These are phyloP conservation scores for Boletus huronensis DNA, from an alignment of 768 basidiomycete species.

Conservation along the genomic window DNA sequence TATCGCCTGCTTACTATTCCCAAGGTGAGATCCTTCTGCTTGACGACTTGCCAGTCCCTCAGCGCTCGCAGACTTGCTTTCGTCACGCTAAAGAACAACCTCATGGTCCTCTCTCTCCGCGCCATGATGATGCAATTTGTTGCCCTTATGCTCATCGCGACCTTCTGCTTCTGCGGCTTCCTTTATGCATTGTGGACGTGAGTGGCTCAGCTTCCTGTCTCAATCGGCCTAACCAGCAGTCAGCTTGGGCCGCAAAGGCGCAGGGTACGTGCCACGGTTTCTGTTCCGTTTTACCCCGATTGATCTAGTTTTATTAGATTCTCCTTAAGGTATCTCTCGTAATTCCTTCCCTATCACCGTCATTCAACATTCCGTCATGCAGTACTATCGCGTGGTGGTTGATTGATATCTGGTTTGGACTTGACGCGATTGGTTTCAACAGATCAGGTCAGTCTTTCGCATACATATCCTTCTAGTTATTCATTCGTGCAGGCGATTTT, in stretches of 20 bases:
- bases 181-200: slow-evolving; percentile 92
- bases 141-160: slow-evolving; percentile 78
- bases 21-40: slow-evolving; percentile 49
- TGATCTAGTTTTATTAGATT: slow-evolving; percentile 24
- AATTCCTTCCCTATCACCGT: not conserved
- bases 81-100: slow-evolving; percentile 78
- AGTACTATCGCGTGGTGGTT: slow-evolving; percentile 91
- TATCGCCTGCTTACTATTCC: slow-evolving; percentile 89
- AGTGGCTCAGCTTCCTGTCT: slow-evolving; percentile 33
- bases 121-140: slow-evolving; percentile 93
- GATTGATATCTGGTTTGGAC: slow-evolving; percentile 91
- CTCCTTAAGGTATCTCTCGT: slow-evolving; percentile 33
- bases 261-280: slow-evolving; percentile 40
- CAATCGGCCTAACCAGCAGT: slow-evolving; percentile 4
- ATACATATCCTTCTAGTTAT: not conserved
- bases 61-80: slow-evolving; percentile 71
- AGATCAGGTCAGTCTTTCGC: slow-evolving; percentile 57
- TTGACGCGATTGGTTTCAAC: slow-evolving; percentile 89
- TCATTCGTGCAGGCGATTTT: slow-evolving; percentile 53
- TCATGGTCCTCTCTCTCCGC: slow-evolving; percentile 78
- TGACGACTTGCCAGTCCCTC: not conserved
- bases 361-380: not conserved
- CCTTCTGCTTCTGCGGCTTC: slow-evolving; percentile 90
- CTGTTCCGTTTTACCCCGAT: not conserved
- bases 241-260: slow-evolving; percentile 61